These are phyloP conservation scores for Gynandropsis gynandra DNA, from an alignment of 345 rosid genomes.

Conservation along the genomic window DNA sequence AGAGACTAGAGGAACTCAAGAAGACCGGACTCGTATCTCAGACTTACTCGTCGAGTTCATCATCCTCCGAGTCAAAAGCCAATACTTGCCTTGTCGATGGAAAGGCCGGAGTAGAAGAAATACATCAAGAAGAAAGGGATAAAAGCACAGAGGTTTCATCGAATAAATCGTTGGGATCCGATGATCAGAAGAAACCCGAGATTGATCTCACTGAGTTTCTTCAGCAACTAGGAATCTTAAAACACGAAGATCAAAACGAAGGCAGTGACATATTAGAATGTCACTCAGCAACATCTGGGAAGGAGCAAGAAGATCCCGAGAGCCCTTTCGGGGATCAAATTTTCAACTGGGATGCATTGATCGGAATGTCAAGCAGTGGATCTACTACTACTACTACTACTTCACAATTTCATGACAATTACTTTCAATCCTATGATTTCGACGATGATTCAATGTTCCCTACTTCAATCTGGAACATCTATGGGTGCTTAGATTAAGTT, in stretches of 20 bases:
- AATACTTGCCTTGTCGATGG: slow-evolving; percentile 22
- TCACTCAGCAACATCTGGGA: slow-evolving; percentile 21
- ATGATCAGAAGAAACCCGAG: slow-evolving; percentile 56
- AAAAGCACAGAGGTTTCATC: slow-evolving; percentile 28
- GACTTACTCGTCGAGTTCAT: slow-evolving; percentile 35
- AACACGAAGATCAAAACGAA: slow-evolving; percentile 32
- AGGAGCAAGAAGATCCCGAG: slow-evolving; percentile 32
- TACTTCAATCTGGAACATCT: slow-evolving; percentile 68
- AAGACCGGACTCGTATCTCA: slow-evolving; percentile 37
- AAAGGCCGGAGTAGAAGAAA: slow-evolving; percentile 21
- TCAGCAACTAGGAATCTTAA: slow-evolving; percentile 74
- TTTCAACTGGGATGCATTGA: slow-evolving; percentile 65
- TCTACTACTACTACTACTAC: slow-evolving; percentile 21
- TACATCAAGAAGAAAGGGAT: slow-evolving; percentile 17
- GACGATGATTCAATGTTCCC: slow-evolving; percentile 50
- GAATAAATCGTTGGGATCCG: slow-evolving; percentile 20
- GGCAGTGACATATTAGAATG: slow-evolving; percentile 26
- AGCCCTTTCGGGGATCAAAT: slow-evolving; percentile 34
- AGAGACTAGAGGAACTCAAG: slow-evolving; percentile 80
- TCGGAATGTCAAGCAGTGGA: slow-evolving; percentile 52
- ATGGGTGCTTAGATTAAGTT: slow-evolving; percentile 25
- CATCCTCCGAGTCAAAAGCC: slow-evolving; percentile 36
- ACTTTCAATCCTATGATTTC: slow-evolving; percentile 40
- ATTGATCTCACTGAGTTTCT: slow-evolving; percentile 90
- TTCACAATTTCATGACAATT: slow-evolving; percentile 14